These are phyloP conservation scores for Lantana camara DNA, from an alignment of 257 asterid species.

Conservation along the genomic window DNA sequence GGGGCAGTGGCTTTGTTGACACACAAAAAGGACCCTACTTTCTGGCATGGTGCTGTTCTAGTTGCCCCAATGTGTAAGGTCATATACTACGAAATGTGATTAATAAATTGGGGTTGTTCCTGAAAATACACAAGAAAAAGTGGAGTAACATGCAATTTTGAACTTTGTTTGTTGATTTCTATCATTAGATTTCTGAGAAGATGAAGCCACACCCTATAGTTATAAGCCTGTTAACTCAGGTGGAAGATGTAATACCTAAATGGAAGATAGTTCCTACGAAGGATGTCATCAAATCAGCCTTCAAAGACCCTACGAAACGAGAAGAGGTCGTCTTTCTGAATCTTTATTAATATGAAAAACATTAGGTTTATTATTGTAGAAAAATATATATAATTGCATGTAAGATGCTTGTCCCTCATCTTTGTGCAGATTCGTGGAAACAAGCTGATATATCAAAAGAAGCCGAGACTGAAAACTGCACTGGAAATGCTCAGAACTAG, in stretches of 20 bases:
- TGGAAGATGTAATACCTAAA: constrained; percentile 82
- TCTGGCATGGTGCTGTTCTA: constrained; percentile 90
- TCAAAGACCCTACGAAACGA: constrained; percentile 76
- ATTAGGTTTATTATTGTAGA: too few relatives aligned
- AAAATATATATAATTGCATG: neutral
- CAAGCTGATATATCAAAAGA: constrained; percentile 76
- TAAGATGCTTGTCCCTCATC: neutral
- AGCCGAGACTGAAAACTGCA: constrained; percentile 91
- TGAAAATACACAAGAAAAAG: too few relatives aligned
- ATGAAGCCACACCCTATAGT: constrained; percentile 91
- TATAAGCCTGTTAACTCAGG: constrained; percentile 62
- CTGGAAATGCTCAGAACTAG: constrained; percentile 95
- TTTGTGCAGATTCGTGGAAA: constrained; percentile 70
- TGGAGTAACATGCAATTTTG: neutral
- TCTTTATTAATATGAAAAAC: neutral
- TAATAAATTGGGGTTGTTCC: too few relatives aligned
- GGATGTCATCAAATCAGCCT: constrained; percentile 86
- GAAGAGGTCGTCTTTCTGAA: constrained; percentile 60
- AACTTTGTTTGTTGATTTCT: neutral
- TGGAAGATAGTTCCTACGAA: constrained; percentile 94
- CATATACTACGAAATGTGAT: too few relatives aligned
- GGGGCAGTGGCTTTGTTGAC: constrained; percentile 81
- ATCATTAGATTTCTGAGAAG: constrained; percentile 69
- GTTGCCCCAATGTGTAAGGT: constrained; percentile 99
- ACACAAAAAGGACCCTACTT: constrained; percentile 76